A percentile compares a stretch with the other conserved stretches of the same genome.
Conservation (phyloP, 768 basidiomycete genomes). For the Naganishia randhawae region DNA sequence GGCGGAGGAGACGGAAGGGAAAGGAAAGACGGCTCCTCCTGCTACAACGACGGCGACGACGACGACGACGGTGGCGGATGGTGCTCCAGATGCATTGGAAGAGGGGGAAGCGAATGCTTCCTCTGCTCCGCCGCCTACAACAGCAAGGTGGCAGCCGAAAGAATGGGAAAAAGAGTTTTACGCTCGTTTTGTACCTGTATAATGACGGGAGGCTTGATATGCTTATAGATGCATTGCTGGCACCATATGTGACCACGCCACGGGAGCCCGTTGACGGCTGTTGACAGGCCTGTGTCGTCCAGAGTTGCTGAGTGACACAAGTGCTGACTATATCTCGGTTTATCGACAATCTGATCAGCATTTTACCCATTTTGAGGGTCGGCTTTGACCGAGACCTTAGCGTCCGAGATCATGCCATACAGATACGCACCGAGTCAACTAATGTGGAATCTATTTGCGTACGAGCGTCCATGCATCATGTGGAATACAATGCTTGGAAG, state of each 20-base stretch:
- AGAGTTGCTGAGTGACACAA: no score
- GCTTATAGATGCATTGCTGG: no score
- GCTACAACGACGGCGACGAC: conserved; percentile 27
- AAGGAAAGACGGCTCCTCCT: conserved; percentile 40
- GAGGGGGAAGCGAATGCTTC: conserved; percentile 53
- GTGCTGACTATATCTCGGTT: no score
- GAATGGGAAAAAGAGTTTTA: conserved; percentile 81
- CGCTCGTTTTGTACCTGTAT: conserved; percentile 50
- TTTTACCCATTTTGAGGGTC: no score
- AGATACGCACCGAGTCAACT: not conserved
- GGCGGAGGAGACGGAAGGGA: conserved; percentile 26
- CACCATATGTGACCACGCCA: no score
- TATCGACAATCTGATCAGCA: no score
- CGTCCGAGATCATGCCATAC: not conserved
- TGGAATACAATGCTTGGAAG: not conserved
- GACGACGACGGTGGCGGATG: no score
- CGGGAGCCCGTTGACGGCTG: no score
- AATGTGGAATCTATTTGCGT: conserved; percentile 2
- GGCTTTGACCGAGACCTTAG: not conserved
- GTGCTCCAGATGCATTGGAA: conserved; percentile 52
- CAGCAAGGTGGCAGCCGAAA: conserved; percentile 55
- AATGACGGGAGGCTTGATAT: no score
- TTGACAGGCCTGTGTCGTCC: no score
- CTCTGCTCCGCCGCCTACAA: not conserved
- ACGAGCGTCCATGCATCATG: not conserved